These are phyloP conservation scores for Blastomyces parvus DNA, from an alignment of 2,329 filamentous ascomycete genomes.

Conservation along the genomic window DNA sequence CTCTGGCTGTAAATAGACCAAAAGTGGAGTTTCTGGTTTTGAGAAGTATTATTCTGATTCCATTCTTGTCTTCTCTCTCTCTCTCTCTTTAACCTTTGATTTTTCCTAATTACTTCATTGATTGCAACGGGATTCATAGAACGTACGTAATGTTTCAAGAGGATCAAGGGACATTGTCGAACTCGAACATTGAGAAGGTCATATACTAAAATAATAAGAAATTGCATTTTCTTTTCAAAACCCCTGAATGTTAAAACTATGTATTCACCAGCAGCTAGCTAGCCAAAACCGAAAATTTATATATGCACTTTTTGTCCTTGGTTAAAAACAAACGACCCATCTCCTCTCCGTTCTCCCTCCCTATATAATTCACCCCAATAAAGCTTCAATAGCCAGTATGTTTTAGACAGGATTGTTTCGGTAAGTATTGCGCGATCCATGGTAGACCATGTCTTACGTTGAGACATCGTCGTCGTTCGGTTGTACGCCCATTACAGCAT, in stretches of 20 bases:
- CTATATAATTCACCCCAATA: not conserved
- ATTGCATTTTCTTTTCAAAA: not conserved
- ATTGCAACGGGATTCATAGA: not conserved
- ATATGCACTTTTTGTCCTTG: not conserved
- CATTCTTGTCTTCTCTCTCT: not conserved
- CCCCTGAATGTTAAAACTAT: not conserved
- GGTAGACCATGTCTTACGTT: not conserved
- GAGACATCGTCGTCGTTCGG: not conserved
- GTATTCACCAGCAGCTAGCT: not conserved
- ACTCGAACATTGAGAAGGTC: not conserved
- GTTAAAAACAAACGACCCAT: not conserved
- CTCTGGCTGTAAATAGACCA: not conserved
- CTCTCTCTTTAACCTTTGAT: not conserved
- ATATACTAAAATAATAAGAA: not conserved
- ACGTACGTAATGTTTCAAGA: not conserved
- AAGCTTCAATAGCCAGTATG: not conserved
- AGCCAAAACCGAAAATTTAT: not conserved
- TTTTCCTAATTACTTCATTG: not conserved
- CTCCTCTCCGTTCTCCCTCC: not conserved
- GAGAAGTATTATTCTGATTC: not conserved
- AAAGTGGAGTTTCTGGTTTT: not conserved
- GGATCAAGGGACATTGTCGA: not conserved
- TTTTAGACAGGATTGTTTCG: not conserved
- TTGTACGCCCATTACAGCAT: slow-evolving; percentile 12
- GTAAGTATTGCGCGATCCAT: not conserved